These are phyloP conservation scores for Hypomontagnella submonticulosa DNA, from an alignment of 495 filamentous ascomycete species.

Conservation along the genomic window DNA sequence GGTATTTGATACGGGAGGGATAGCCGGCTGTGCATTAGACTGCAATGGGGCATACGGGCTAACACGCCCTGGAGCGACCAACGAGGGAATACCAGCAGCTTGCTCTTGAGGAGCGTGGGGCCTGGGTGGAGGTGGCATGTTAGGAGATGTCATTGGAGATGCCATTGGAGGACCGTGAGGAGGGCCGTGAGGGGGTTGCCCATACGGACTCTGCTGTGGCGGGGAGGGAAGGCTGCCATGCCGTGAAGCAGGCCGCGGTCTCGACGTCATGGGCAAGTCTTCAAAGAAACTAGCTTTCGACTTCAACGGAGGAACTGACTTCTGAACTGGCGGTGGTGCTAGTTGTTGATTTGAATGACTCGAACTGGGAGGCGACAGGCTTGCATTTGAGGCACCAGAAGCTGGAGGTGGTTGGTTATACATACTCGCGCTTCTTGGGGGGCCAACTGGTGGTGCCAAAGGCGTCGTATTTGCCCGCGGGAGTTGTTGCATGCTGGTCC, in stretches of 20 bases:
- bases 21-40: conserved; percentile 54
- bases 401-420: conserved; percentile 54
- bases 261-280: conserved; percentile 77
- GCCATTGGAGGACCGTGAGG: conserved; percentile 42
- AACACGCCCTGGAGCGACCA: conserved; percentile 67
- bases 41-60: conserved; percentile 69
- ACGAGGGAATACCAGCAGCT: conserved; percentile 47
- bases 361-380: conserved; percentile 49
- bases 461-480: conserved; percentile 46
- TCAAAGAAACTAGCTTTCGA: conserved; percentile 79
- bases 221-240: conserved; percentile 54
- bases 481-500: conserved; percentile 58
- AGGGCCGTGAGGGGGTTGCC: conserved; percentile 48
- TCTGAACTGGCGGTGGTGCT: conserved; percentile 41
- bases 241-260: conserved; percentile 63
- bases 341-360: conserved; percentile 50
- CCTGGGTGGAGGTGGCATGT: conserved; percentile 45
- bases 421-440: conserved; percentile 72
- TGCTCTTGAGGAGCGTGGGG: conserved; percentile 42
- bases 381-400: conserved; percentile 46
- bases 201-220: conserved; percentile 51
- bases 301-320: conserved; percentile 48
- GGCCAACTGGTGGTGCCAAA: conserved; percentile 58
- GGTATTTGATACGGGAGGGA: conserved; percentile 48
- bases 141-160: conserved; percentile 24